Percentiles rank a stretch among this genome's conserved stretches.
These are phyloP conservation scores for Astragalus membranaceus DNA, from an alignment of 306 rosid genomes.

Conservation along the genomic window DNA sequence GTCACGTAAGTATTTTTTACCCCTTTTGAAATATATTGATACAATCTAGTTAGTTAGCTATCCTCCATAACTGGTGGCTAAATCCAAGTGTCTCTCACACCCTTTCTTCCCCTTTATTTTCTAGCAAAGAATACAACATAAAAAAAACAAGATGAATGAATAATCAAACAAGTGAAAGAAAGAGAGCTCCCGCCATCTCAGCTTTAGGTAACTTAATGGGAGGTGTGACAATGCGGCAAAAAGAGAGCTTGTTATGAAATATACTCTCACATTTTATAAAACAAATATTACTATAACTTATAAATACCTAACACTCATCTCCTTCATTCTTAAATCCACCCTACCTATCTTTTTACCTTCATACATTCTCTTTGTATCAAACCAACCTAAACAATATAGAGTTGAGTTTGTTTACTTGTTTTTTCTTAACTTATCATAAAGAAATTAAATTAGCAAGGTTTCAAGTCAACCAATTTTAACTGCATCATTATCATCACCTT, in stretches of 20 bases:
- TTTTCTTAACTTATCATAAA: neutral
- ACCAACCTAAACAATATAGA: slow-evolving; percentile 41
- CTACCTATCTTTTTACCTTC: slow-evolving; percentile 26
- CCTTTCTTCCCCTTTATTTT: slow-evolving; percentile 30
- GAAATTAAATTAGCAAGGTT: slow-evolving; percentile 33
- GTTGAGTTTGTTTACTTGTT: slow-evolving; percentile 55
- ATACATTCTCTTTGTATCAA: slow-evolving; percentile 36
- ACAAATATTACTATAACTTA: slow-evolving; percentile 9
- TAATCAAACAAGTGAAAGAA: slow-evolving; percentile 31
- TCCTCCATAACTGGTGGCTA: neutral
- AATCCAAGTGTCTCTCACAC: slow-evolving; percentile 27
- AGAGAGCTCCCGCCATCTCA: slow-evolving; percentile 52
- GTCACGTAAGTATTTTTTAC: neutral
- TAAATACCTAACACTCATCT: slow-evolving; percentile 60
- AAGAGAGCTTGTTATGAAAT: slow-evolving; percentile 47
- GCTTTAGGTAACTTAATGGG: slow-evolving; percentile 29
- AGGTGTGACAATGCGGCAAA: slow-evolving; percentile 48
- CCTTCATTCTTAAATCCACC: slow-evolving; percentile 55
- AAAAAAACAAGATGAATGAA: slow-evolving; percentile 22
- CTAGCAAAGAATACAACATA: slow-evolving; percentile 12
- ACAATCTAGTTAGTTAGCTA: neutral
- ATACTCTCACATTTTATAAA: slow-evolving; percentile 17
- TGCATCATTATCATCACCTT: slow-evolving; percentile 17
- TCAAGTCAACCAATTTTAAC: slow-evolving; percentile 42
- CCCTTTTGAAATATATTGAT: neutral